These are phyloP conservation scores for Eurotiales sp. DNA, from an alignment of 2,329 filamentous ascomycete genomes.

Conservation along the genomic window DNA sequence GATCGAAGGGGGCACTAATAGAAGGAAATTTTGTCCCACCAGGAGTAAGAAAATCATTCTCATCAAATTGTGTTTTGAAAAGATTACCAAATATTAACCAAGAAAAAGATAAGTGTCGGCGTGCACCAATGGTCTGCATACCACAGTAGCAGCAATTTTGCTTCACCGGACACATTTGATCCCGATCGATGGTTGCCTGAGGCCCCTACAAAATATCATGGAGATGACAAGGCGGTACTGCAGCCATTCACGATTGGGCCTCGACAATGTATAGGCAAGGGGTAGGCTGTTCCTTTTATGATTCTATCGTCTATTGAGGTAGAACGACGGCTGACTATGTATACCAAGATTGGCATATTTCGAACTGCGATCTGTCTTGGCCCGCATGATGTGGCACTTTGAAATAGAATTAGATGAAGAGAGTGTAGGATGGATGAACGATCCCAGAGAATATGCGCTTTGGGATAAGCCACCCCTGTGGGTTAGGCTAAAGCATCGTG, in stretches of 20 bases:
- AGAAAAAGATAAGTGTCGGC: conserved; percentile 32
- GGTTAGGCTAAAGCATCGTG: background rate
- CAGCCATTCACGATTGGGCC: conserved; percentile 51
- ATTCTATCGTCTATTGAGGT: background rate
- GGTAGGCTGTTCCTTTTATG: conserved; percentile 33
- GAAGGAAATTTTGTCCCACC: conserved; percentile 12
- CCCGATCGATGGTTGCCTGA: conserved; percentile 41
- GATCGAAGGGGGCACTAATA: conserved; percentile 5
- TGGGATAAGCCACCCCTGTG: conserved; percentile 10
- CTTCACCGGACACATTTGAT: conserved; percentile 42
- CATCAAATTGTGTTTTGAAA: background rate
- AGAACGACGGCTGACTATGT: background rate
- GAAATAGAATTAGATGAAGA: conserved; percentile 5
- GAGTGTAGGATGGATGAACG: background rate
- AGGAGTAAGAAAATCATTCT: conserved; percentile 21
- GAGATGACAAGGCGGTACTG: conserved; percentile 43
- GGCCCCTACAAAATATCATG: conserved; percentile 30
- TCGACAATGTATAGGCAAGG: conserved; percentile 50
- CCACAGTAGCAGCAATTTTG: conserved; percentile 44
- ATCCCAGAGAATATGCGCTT: conserved; percentile 1
- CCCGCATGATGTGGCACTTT: conserved; percentile 3
- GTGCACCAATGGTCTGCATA: conserved; percentile 46
- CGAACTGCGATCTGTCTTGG: conserved; percentile 33
- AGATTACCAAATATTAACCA: background rate
- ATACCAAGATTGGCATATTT: conserved; percentile 42